Percentiles rank a stretch among this genome's conserved stretches.
Evolutionary conservation across 768 basidiomycete species (phyloP).

Genomic region (Sistotremastrum suecicum): DNA sequence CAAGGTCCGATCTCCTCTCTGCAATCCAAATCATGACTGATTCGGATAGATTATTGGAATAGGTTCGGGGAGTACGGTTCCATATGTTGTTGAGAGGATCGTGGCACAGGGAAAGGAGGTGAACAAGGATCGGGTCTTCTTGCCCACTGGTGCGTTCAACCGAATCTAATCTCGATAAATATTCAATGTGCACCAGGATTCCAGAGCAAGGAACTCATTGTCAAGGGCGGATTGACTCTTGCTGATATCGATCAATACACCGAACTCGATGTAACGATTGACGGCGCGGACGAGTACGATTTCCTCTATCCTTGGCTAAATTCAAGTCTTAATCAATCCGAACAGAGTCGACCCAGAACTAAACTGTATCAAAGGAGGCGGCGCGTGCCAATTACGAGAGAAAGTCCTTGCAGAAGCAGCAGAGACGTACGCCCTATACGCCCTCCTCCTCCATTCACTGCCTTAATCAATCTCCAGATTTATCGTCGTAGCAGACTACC

Average conservation of each 20-base stretch:
- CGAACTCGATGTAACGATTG: constrained; percentile 88
- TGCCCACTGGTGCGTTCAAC: constrained; percentile 58
- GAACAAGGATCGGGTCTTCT: constrained; percentile 75
- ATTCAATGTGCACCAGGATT: constrained; percentile 38
- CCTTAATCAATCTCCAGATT: constrained; percentile 32
- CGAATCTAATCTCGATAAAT: background rate
- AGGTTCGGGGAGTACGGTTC: constrained; percentile 86
- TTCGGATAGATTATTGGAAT: constrained; percentile 68
- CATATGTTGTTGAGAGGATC: constrained; percentile 93
- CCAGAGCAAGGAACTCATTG: constrained; percentile 92
- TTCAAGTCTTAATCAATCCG: constrained; percentile 1
- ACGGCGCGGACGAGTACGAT: constrained; percentile 90
- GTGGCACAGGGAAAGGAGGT: constrained; percentile 61
- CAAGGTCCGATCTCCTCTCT: constrained; percentile 36
- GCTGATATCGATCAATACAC: constrained; percentile 88
- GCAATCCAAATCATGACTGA: background rate
- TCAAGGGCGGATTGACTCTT: constrained; percentile 56
- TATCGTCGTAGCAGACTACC: constrained; percentile 86
- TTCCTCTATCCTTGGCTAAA: constrained; percentile 3
- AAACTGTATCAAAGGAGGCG: constrained; percentile 95
- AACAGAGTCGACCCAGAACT: constrained; percentile 69
- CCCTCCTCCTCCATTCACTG: constrained; percentile 1
- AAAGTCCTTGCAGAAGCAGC: constrained; percentile 98
- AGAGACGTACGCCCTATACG: constrained; percentile 38
- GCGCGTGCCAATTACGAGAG: constrained; percentile 91